A percentile compares a stretch with the other conserved stretches of the same genome.
phyloP scores from a whole-genome alignment of 768 basidiomycete genomes.

The Baorangia bicolor region DNA sequence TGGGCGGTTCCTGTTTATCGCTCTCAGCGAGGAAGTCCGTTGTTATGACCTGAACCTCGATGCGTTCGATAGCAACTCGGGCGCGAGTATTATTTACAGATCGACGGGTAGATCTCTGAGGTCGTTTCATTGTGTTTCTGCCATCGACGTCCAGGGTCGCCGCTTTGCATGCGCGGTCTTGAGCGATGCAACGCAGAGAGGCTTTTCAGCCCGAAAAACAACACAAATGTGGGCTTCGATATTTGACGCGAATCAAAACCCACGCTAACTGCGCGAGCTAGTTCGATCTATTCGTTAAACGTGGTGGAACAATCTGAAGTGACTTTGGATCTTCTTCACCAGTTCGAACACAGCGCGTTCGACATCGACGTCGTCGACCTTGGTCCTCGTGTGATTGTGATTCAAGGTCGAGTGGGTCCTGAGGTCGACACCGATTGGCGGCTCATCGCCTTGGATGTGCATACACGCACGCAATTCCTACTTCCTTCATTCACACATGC shows the following conservation, averaged over 20 bases:
- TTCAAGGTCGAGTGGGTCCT: neutral
- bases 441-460: conserved; percentile 18
- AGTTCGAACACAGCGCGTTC: conserved; percentile 5
- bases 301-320: neutral
- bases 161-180: too few relatives aligned
- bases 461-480: conserved; percentile 3
- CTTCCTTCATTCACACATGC: neutral
- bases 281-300: conserved; percentile 11
- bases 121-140: too few relatives aligned
- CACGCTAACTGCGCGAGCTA: neutral
- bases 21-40: conserved; percentile 10
- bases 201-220: neutral
- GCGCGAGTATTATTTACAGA: conserved; percentile 11
- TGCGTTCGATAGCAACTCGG: neutral
- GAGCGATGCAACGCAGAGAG: neutral
- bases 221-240: conserved; percentile 2
- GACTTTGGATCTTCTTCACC: conserved; percentile 12
- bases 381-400: conserved; percentile 16
- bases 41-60: conserved; percentile 16
- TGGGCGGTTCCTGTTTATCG: conserved; percentile 17
- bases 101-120: neutral
- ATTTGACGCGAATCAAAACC: neutral
- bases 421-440: neutral
- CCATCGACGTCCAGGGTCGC: too few relatives aligned
- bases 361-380: conserved; percentile 1